A percentile compares a stretch with the other conserved stretches of the same genome.
Evolutionary conservation across 345 rosid genomes (phyloP).

Genomic region (Raphanus sativus): DNA sequence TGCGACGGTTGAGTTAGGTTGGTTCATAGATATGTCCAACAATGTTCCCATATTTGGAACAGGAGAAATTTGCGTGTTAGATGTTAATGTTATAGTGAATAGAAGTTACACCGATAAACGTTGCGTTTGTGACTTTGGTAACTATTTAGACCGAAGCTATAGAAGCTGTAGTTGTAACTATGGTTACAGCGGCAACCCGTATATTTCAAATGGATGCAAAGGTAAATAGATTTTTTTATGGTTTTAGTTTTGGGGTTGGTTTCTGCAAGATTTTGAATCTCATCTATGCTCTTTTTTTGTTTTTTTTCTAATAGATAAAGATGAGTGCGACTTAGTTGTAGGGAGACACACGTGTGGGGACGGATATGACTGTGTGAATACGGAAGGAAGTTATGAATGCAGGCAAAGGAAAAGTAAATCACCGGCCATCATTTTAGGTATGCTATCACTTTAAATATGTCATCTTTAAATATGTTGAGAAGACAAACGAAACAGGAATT

Average conservation of each 20-base stretch:
- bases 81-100: background rate
- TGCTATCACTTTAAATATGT: background rate
- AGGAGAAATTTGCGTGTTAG: background rate
- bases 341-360: background rate
- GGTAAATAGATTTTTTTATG: constrained; percentile 22
- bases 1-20: constrained; percentile 25
- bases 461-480: too few species aligned
- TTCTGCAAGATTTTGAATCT: constrained; percentile 2
- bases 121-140: constrained; percentile 30
- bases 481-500: too few species aligned
- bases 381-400: background rate
- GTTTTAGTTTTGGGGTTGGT: background rate
- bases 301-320: background rate
- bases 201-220: constrained; percentile 31
- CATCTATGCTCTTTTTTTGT: background rate
- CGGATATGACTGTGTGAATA: constrained; percentile 10
- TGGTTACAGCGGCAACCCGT: constrained; percentile 48
- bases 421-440: constrained; percentile 8
- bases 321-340: constrained; percentile 15
- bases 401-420: background rate
- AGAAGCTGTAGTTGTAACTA: constrained; percentile 31
- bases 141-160: constrained; percentile 11
- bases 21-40: constrained; percentile 11
- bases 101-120: background rate
- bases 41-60: background rate